Evolutionary conservation across 2,329 filamentous ascomycete genomes (phyloP).

Genomic region (Lasiodiplodia sp.): DNA sequence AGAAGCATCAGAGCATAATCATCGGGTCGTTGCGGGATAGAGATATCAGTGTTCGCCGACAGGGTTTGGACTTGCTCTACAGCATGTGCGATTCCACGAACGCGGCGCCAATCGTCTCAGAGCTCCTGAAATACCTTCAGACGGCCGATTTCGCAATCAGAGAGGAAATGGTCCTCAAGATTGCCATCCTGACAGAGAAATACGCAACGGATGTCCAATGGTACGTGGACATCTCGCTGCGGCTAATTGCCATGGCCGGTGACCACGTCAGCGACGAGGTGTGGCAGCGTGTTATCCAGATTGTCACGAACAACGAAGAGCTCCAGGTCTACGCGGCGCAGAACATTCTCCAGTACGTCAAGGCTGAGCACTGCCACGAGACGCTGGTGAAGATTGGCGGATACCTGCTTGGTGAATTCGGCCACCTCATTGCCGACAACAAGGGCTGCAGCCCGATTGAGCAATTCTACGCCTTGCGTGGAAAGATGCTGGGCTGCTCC

Average conservation of each 20-base stretch:
- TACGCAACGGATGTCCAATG: slow-evolving; percentile 98
- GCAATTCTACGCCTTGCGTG: slow-evolving; percentile 90
- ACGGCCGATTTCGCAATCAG: slow-evolving; percentile 97
- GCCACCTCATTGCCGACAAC: slow-evolving; percentile 93
- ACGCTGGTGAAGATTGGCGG: slow-evolving; percentile 97
- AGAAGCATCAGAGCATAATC: slow-evolving; percentile 96
- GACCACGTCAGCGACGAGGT: slow-evolving; percentile 99
- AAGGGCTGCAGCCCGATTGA: slow-evolving; percentile 94
- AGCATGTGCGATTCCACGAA: slow-evolving; percentile 99
- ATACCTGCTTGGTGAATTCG: slow-evolving; percentile 95
- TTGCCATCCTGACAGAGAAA: slow-evolving; percentile 97
- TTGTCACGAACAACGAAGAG: slow-evolving; percentile 99
- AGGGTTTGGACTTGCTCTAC: slow-evolving; percentile 94
- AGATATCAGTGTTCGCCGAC: slow-evolving; percentile 95
- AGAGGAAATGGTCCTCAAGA: slow-evolving; percentile 99
- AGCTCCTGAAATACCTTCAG: slow-evolving; percentile 92
- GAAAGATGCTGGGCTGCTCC: slow-evolving; percentile 87
- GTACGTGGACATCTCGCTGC: slow-evolving; percentile 97
- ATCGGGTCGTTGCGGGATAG: slow-evolving; percentile 91
- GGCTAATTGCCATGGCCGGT: slow-evolving; percentile 93
- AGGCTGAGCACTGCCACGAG: slow-evolving; percentile 92
- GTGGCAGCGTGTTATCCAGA: slow-evolving; percentile 98
- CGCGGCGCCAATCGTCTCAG: slow-evolving; percentile 88
- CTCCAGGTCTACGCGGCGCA: slow-evolving; percentile 95
- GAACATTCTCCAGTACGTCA: slow-evolving; percentile 90